Evolutionary conservation across 345 rosid species (phyloP), one percentile per base, ranked within the genome.

Genomic region (Eucalyptus curtisii): DNA sequence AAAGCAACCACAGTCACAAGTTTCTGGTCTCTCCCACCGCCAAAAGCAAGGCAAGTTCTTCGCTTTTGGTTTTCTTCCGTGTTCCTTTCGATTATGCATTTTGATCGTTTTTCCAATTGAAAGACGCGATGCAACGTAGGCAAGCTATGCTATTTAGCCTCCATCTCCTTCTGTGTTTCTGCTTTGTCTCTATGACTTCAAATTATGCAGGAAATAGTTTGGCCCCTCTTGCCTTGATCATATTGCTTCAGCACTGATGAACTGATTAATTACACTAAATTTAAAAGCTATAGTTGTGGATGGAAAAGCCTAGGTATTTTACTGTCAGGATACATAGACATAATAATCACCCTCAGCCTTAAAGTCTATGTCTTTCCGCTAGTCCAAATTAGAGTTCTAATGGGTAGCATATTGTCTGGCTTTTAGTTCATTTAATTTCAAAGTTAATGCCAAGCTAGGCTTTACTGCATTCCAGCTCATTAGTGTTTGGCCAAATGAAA

Each of bases 21-120:
- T 76, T 25, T 40, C 47, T 76, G 84, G 84, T 24, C 90, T 59
- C 86, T n/a, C 64, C 66, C 64, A 13, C 82, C 31, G 45, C 50
- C 57, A 79, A 71, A 33, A 91, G 94, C 55, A 96, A 96, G 97
- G 98, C 95, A 95, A 93, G 95, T 92, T 91, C 88, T 47, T 53
- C 85, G 88, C 45, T 87, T 40, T 30, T 30, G 59, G 31, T 12
- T 13, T 49, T 6, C 14, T 20, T 81, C 25, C 40, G 33, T 12
- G 68, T 12, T 33, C 40, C 76, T 2, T 64, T n/a, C n/a, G 76
- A 64, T n/a, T n/a, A 64, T 4, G 40, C 76, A n/a, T 64, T 31
- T 64, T n/a, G 17, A n/a, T n/a, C 40, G 40, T 64, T 64, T n/a
- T 64, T 33, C 76, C 57, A 52, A 64, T 64, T 7, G 76, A 64